Conservation (phyloP, 164 flowering plant genomes). For the Stephania yunnanensis region DNA sequence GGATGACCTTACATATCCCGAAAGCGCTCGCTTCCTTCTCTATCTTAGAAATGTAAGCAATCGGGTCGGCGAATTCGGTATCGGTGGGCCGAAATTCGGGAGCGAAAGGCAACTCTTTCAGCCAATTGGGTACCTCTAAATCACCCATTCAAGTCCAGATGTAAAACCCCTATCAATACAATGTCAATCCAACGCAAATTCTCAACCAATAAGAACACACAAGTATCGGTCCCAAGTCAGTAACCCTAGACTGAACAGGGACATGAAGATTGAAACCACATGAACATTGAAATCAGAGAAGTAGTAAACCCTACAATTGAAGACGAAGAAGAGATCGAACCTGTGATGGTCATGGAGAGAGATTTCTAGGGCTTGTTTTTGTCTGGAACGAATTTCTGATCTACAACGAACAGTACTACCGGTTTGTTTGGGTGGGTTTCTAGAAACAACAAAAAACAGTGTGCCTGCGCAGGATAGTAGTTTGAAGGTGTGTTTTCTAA, state of each 20-base stretch:
- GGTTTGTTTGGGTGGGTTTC: conserved; percentile 17
- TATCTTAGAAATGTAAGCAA: conserved; percentile 91
- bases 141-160: conserved; percentile 46
- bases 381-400: conserved; percentile 5
- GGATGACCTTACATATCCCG: conserved; percentile 93
- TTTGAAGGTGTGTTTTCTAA: not conserved
- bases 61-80: conserved; percentile 96
- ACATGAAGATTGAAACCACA: not conserved
- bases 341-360: conserved; percentile 18
- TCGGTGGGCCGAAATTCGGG: conserved; percentile 87
- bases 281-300: not conserved
- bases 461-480: conserved; percentile 18
- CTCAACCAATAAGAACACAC: not conserved
- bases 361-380: conserved; percentile 3
- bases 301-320: conserved; percentile 1
- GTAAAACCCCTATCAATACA: conserved; percentile 3
- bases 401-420: conserved; percentile 2
- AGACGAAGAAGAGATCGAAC: conserved; percentile 16
- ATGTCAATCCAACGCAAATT: not conserved
- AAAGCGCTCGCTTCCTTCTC: conserved; percentile 92
- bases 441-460: conserved; percentile 9
- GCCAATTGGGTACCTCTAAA: conserved; percentile 75
- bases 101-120: conserved; percentile 73
- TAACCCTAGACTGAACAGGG: conserved; percentile 15
- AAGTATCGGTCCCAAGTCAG: not conserved